Base-by-base conservation (phyloP, 2,329 filamentous ascomycete genomes). In the Apiospora koreana region DNA sequence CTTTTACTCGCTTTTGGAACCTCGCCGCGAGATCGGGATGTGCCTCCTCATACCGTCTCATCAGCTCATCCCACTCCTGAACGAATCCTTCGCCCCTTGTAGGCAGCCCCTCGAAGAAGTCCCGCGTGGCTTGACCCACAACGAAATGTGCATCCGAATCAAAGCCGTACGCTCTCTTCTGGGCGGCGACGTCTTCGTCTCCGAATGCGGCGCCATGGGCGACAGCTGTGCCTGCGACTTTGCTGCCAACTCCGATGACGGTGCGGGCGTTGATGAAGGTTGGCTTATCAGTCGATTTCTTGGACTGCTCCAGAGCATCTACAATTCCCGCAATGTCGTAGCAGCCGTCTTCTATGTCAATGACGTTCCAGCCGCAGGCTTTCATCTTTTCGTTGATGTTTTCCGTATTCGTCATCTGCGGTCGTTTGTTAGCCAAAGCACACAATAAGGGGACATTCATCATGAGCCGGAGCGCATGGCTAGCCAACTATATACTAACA, bases 181-280 rank as follows among this genome's bases (percentile, higher is more conserved):
- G 85, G n/a, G 84, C 80, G 0, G 80, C 83, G 0, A 91, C 83
- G 62, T 87, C 86, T 2, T 86, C 82, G 2, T 80, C 76, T 31
- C 87, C 88, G 42, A 89, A 86, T 1, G 88, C 86, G 2, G 84
- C 87, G n/a, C 88, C 87, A 71, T 91, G 89, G 0, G 88, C 85
- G 9, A 82, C 83, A 4, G 87, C 87, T 18, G 84, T 79, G 9
- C 85, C 85, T 0, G 83, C 83, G 0, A 81, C 80, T 1, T 78
- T 77, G 65, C 81, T 87, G 2, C 85, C 86, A 1, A 88, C 69
- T 1, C 87, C 87, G 65, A 89, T 89, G n/a, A 86, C 79, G 0
- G 87, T 89, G 2, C 81, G 82, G 25, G 88, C 79, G 72, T 89
- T 90, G 79, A 90, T 85, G 71, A 90, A 89, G 0, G 83, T 83